A percentile compares a stretch with the other conserved stretches of the same genome.
Conservation (phyloP, 169 alveolate species). For the Cryptosporidium muris region DNA sequence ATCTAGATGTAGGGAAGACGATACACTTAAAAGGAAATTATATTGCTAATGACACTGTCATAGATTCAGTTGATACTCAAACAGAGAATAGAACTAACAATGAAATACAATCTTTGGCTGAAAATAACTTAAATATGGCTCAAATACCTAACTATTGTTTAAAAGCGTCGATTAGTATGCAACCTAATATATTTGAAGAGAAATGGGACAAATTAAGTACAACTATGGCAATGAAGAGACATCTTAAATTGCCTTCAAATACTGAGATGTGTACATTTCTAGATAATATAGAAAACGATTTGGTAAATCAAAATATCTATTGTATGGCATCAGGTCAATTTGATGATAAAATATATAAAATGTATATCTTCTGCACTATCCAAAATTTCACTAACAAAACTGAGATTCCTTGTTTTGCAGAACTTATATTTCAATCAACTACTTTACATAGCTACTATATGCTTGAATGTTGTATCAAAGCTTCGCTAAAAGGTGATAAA, state of each 20-base stretch:
- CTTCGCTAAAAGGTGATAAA: background rate
- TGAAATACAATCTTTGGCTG: background rate
- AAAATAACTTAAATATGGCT: no score
- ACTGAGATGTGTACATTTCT: conserved; percentile 15
- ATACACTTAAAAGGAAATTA: conserved; percentile 28
- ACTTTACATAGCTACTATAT: background rate
- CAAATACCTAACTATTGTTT: background rate
- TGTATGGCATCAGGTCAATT: conserved; percentile 67
- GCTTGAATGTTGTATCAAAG: background rate
- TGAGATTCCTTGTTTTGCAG: conserved; percentile 12
- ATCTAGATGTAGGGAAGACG: conserved; percentile 1
- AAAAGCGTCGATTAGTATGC: conserved; percentile 2
- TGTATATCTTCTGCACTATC: conserved; percentile 8
- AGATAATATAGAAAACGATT: conserved; percentile 13
- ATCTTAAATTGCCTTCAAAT: background rate
- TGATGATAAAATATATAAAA: conserved; percentile 22
- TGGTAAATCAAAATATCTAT: background rate
- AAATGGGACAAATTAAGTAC: conserved; percentile 20
- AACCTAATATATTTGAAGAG: conserved; percentile 35
- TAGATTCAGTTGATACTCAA: background rate
- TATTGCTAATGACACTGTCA: background rate
- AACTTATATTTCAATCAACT: background rate
- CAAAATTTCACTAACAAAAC: background rate
- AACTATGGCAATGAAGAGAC: background rate
- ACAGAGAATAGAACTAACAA: background rate